Conservation (phyloP, 2,329 filamentous ascomycete genomes). For the Bipolaris cookei region DNA sequence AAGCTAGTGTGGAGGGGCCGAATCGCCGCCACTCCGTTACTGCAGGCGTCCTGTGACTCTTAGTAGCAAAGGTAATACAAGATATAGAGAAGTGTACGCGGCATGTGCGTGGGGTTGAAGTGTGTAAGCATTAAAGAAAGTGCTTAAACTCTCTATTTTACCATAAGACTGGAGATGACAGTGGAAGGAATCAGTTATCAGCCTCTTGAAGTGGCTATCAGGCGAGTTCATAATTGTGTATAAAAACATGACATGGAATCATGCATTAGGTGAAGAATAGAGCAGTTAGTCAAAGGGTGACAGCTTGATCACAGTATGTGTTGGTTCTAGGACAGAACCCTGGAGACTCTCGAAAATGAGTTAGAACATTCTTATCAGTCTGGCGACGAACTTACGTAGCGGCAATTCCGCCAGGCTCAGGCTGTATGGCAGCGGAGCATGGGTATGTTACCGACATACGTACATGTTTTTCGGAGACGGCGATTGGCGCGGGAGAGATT, state of each 20-base stretch:
- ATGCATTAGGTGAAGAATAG: constrained; percentile 11
- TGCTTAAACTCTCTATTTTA: constrained; percentile 13
- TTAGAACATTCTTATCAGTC: not conserved
- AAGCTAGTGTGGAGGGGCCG: constrained; percentile 15
- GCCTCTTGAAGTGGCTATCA: constrained; percentile 9
- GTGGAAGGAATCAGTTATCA: constrained; percentile 3
- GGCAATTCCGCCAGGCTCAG: constrained; percentile 17
- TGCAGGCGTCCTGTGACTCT: constrained; percentile 20
- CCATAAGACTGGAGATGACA: constrained; percentile 4
- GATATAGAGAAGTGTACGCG: constrained; percentile 3
- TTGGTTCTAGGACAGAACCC: not conserved
- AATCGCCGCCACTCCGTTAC: constrained; percentile 26
- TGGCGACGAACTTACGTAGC: not conserved
- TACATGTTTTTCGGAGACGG: not conserved
- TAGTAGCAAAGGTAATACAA: constrained; percentile 20
- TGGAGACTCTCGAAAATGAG: not conserved
- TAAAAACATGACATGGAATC: not conserved
- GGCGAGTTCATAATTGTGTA: constrained; percentile 8
- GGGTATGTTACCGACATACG: not conserved
- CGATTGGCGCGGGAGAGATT: not conserved
- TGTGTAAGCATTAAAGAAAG: constrained; percentile 7
- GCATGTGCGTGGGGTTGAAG: constrained; percentile 7
- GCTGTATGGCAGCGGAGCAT: constrained; percentile 6
- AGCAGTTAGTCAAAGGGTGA: constrained; percentile 24
- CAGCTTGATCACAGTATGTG: constrained; percentile 7